These are phyloP conservation scores for Leccinum disarticulatum DNA, from an alignment of 768 basidiomycete species.

Conservation along the genomic window DNA sequence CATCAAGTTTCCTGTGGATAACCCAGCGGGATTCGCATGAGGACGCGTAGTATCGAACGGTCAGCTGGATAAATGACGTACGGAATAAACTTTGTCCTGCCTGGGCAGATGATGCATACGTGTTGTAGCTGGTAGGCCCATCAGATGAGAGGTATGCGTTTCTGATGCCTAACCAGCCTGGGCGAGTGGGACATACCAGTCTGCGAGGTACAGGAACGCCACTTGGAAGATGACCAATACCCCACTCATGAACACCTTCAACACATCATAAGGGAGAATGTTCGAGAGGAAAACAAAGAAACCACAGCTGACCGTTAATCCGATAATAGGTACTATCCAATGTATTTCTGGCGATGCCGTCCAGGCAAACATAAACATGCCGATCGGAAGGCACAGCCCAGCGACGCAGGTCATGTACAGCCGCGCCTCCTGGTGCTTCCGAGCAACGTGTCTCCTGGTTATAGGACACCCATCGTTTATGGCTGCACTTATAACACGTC, in stretches of 20 bases:
- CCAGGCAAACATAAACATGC: slow-evolving; percentile 74
- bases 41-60: neutral
- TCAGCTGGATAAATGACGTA: slow-evolving; percentile 17
- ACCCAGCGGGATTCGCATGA: neutral
- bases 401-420: slow-evolving; percentile 57
- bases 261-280: slow-evolving; percentile 1
- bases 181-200: slow-evolving; percentile 38
- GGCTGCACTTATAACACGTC: slow-evolving; percentile 11
- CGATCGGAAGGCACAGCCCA: slow-evolving; percentile 50
- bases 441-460: slow-evolving; percentile 19
- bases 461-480: slow-evolving; percentile 17
- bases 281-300: neutral
- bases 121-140: slow-evolving; percentile 33
- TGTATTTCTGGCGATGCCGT: slow-evolving; percentile 53
- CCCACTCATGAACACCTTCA: slow-evolving; percentile 42
- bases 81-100: slow-evolving; percentile 52
- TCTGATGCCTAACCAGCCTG: neutral
- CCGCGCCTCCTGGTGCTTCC: slow-evolving; percentile 52
- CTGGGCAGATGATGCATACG: slow-evolving; percentile 54
- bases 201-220: slow-evolving; percentile 49
- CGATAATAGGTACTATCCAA: slow-evolving; percentile 50
- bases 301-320: slow-evolving; percentile 19
- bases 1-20: slow-evolving; percentile 36
- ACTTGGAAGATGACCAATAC: slow-evolving; percentile 45
- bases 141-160: neutral